These are phyloP conservation scores for Fusarium floridanum DNA, from an alignment of 2,329 filamentous ascomycete genomes.

Conservation along the genomic window DNA sequence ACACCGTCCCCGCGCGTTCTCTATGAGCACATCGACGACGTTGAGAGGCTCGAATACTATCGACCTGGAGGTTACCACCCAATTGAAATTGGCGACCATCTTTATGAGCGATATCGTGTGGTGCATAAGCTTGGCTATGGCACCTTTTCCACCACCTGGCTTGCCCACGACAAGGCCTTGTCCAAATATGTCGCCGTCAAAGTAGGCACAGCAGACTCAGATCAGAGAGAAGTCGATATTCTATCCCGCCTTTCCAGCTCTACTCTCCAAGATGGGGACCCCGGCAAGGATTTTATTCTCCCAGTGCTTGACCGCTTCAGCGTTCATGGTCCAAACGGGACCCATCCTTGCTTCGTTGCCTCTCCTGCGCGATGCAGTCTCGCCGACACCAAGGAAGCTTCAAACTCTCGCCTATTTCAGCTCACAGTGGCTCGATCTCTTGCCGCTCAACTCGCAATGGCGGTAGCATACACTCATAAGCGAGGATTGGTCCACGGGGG, in stretches of 20 bases:
- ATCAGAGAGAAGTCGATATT: slow-evolving; percentile 35
- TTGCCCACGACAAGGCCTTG: slow-evolving; percentile 44
- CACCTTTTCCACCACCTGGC: slow-evolving; percentile 51
- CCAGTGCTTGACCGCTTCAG: slow-evolving; percentile 42
- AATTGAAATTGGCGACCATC: slow-evolving; percentile 52
- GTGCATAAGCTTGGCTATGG: slow-evolving; percentile 49
- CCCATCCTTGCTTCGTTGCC: slow-evolving; percentile 46
- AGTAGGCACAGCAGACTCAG: slow-evolving; percentile 44
- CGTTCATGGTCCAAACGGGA: slow-evolving; percentile 48
- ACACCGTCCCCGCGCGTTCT: neutral
- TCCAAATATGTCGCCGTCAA: slow-evolving; percentile 50
- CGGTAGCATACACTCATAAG: slow-evolving; percentile 47
- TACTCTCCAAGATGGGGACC: neutral
- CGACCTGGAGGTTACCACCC: slow-evolving; percentile 55
- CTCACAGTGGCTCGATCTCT: slow-evolving; percentile 46
- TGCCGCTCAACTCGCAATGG: slow-evolving; percentile 46
- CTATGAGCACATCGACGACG: slow-evolving; percentile 32
- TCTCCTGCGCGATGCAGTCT: slow-evolving; percentile 45
- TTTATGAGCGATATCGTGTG: slow-evolving; percentile 46
- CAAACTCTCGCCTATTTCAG: slow-evolving; percentile 36
- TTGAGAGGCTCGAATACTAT: slow-evolving; percentile 47
- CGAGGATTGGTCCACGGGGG: slow-evolving; percentile 51
- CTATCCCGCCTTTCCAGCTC: slow-evolving; percentile 28
- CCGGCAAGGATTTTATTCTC: slow-evolving; percentile 17
- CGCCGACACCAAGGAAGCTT: slow-evolving; percentile 23